Base-by-base conservation (phyloP, 129 eudicot species). In the Sambucus nigra region DNA sequence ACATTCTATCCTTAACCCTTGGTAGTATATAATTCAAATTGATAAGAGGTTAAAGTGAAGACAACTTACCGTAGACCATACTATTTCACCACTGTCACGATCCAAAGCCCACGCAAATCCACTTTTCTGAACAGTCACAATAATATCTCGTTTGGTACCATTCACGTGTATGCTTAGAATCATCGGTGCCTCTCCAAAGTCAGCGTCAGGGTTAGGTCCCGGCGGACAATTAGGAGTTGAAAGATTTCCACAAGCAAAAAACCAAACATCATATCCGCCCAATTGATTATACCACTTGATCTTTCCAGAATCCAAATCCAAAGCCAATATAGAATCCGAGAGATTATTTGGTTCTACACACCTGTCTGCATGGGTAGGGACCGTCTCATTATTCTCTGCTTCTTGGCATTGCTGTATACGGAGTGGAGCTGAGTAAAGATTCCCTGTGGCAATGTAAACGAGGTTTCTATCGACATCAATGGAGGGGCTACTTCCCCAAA, bases 71-170 rank as follows among this genome's bases (percentile, higher is more conserved):
- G 53, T 75, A 54, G 64, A 64, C 96, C 96, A 88, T 32, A 80
- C 60, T 2, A 72, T 72, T 45, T 67, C 40, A 17, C 96, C 96
- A 39, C 72, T 51, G 44, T 75, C 80, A 0, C 87, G 87, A 65
- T 88, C 87, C 51, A 88, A 45, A 45, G 87, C 87, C 96, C 96
- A 83, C 0, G 84, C 94, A 38, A 80, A 47, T 13, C 96, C 96
- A 47, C 81, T 88, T 63, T 83, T 88, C 55, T 88, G 96, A 2
- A 75, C 91, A 6, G 84, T 76, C 16, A 50, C 87, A 16, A 73
- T 94, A 24, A 83, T 69, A 45, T 88, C 96, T 9, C 53, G 62
- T 51, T 53, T 50, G 2, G 53, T 58, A 41, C 76, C 72, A 0
- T 46, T 52, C 4, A 14, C 25, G 40, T 16, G 2, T 5, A 70